Evolutionary conservation across 176 grass and related monocot genomes (phyloP), one percentile per base, ranked within the genome.

Genomic region (Ampelocalamus luodianensis): DNA sequence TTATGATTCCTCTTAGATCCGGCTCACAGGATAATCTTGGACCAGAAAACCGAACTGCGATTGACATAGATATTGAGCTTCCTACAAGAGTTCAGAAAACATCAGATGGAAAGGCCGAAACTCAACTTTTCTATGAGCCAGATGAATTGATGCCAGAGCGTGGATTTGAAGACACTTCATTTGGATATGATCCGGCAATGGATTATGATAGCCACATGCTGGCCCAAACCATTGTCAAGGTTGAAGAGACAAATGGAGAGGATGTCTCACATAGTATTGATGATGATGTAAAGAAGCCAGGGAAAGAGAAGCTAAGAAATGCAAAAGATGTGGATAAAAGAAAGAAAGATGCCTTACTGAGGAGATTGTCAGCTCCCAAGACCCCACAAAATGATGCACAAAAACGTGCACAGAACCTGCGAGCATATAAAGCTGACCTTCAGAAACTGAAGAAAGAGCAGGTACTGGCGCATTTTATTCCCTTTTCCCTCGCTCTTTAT

Each of bases 361-460:
- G 82, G 65, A 94, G 88, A 68, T 16, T 90, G 36, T 84, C 91
- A 59, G 81, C 88, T 10, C 91, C 93, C 63, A 96, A 83, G 74
- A 84, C 79, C 46, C 84, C 84, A 68, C 64, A 88, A 27, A 79
- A 87, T 65, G 97, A 99, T 83, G 97, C 97, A 34, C 91, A 99
- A 78, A 99, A 99, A 76, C 91, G 97, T 29, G 97, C 97, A 23
- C 92, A 96, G 38, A 94, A 99, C 46, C 40, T 99, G 70, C 90
- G 93, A 44, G 86, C 88, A 38, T 96, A 92, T 45, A 99, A 99
- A 89, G 90, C 85, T 10, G 88, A 96, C 73, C 93, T 99, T 82
- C 92, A 92, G 49, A 99, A 96, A 88, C 45, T 88, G 71, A 99
- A 96, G 87, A 99, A 99, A 79, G 93, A 99, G 69, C 83, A 90